Percentiles rank a stretch among this genome's conserved stretches.
Evolutionary conservation across 192 early-diverging fungal species (phyloP).

Genomic region (Umbelopsis ramanniana): DNA sequence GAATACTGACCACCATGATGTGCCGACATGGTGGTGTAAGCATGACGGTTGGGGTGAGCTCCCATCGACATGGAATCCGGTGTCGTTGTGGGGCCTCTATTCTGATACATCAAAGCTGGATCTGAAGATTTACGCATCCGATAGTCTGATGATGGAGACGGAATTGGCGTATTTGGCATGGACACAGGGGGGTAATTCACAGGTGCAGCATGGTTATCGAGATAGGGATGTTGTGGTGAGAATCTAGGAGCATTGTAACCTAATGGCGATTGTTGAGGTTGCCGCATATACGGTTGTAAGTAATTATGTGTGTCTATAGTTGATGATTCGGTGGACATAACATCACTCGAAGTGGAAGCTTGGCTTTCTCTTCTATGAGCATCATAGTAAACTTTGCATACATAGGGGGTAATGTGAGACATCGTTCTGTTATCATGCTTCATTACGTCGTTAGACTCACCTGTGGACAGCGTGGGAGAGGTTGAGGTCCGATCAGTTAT

Average conservation of each 20-base stretch:
- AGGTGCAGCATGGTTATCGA: not conserved
- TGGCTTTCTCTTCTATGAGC: slow-evolving; percentile 14
- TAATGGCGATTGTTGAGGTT: not conserved
- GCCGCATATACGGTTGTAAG: not conserved
- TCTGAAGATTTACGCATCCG: not conserved
- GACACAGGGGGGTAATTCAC: slow-evolving; percentile 1
- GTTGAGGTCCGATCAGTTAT: slow-evolving; percentile 6
- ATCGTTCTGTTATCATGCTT: not conserved
- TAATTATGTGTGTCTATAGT: slow-evolving; percentile 13
- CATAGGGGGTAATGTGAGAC: not conserved
- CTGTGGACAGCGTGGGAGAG: not conserved
- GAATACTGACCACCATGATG: not conserved
- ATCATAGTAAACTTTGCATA: not conserved
- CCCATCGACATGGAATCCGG: not conserved
- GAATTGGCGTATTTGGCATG: slow-evolving; percentile 14
- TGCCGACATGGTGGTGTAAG: not conserved
- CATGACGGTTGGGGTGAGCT: not conserved
- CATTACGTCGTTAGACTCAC: not conserved
- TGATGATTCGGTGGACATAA: not conserved
- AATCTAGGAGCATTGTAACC: slow-evolving; percentile 5
- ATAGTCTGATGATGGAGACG: not conserved
- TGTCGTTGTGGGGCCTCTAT: not conserved
- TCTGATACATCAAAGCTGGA: slow-evolving; percentile 7
- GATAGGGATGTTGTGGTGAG: not conserved
- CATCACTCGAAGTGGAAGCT: slow-evolving; percentile 9